These are phyloP conservation scores for Herpetomonas samuelpessoai DNA, from an alignment of 208 protist genomes.

Conservation along the genomic window DNA sequence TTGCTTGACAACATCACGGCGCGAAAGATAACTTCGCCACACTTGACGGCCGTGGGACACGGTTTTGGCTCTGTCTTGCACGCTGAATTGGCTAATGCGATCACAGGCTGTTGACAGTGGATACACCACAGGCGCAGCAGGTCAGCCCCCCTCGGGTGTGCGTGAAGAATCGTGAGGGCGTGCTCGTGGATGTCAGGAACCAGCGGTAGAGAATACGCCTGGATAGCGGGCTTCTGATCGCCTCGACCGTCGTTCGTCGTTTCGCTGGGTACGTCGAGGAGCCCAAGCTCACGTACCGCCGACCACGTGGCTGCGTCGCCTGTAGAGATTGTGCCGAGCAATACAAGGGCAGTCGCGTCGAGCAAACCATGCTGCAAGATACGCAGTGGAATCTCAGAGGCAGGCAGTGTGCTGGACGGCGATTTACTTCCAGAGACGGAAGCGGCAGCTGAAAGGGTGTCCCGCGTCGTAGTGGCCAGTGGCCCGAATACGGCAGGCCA, in stretches of 20 bases:
- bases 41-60: constrained; percentile 42
- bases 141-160: neutral
- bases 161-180: constrained; percentile 14
- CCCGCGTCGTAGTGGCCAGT: too few species aligned
- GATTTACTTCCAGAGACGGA: too few species aligned
- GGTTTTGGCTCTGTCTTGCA: constrained; percentile 18
- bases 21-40: constrained; percentile 51
- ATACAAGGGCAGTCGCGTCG: neutral
- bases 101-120: constrained; percentile 31
- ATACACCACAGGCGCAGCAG: constrained; percentile 35
- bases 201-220: neutral
- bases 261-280: too few species aligned
- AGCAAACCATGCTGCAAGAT: neutral
- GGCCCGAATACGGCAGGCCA: neutral
- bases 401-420: too few species aligned
- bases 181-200: constrained; percentile 15
- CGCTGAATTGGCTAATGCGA: constrained; percentile 57
- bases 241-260: too few species aligned
- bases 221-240: too few species aligned
- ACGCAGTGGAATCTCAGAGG: neutral
- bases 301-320: too few species aligned
- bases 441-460: too few species aligned
- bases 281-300: too few species aligned
- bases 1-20: constrained; percentile 36
- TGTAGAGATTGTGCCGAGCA: constrained; percentile 4